Evolutionary conservation across 345 rosid species (phyloP).

Genomic region (Raphanus raphanistrum): DNA sequence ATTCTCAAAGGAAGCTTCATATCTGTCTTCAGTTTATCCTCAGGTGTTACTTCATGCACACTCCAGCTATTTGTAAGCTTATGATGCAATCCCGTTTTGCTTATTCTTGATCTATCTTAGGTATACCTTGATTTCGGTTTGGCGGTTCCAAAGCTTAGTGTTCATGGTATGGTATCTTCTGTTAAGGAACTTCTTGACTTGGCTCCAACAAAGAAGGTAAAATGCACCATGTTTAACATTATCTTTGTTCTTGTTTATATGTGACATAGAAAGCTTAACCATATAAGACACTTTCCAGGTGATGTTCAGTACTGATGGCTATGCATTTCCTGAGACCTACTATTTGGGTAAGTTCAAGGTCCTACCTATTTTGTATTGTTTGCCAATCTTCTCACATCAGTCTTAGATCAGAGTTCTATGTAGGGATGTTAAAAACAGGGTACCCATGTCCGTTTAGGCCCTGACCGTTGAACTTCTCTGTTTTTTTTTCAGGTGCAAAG

Average conservation of each 20-base stretch:
- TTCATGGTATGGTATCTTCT: slow-evolving; percentile 81
- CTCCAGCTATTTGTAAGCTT: background rate
- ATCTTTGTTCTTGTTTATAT: background rate
- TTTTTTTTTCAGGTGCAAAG: slow-evolving; percentile 60
- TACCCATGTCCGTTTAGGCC: no score
- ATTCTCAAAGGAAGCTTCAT: slow-evolving; percentile 93
- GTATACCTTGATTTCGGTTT: slow-evolving; percentile 92
- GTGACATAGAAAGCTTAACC: slow-evolving; percentile 12
- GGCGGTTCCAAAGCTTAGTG: slow-evolving; percentile 87
- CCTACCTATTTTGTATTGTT: slow-evolving; percentile 5
- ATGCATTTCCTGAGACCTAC: slow-evolving; percentile 85
- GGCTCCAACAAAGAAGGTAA: slow-evolving; percentile 84
- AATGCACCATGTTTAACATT: background rate
- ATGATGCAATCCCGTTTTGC: background rate
- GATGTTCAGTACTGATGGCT: slow-evolving; percentile 97
- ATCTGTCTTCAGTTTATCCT: slow-evolving; percentile 75
- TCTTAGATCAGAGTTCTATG: no score
- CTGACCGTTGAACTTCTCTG: background rate
- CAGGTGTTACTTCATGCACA: slow-evolving; percentile 50
- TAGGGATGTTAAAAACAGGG: no score
- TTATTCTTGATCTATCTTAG: slow-evolving; percentile 38
- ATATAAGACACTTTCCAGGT: slow-evolving; percentile 55
- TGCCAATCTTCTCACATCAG: background rate
- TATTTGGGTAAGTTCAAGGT: slow-evolving; percentile 63
- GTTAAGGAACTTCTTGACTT: slow-evolving; percentile 87